phyloP scores from a whole-genome alignment of 2,329 filamentous ascomycete genomes.

The Botrytis fabae region DNA sequence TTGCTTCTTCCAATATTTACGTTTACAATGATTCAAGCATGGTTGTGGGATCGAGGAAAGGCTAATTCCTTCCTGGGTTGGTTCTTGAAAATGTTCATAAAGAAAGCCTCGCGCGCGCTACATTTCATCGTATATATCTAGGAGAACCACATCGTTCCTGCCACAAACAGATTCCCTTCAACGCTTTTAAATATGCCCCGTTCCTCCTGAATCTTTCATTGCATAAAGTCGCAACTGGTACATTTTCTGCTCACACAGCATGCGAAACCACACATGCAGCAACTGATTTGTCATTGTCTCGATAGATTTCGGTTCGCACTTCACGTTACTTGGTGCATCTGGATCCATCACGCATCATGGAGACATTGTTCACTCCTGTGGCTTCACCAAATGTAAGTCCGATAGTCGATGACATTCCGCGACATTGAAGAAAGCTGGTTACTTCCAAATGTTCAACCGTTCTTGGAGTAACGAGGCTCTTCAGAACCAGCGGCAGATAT shows the following conservation, averaged over 20 bases:
- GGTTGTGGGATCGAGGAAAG: neutral
- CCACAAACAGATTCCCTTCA: neutral
- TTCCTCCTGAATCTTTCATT: neutral
- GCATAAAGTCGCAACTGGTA: neutral
- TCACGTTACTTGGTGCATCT: neutral
- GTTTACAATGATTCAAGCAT: neutral
- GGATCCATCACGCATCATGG: neutral
- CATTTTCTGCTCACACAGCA: neutral
- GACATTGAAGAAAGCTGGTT: neutral
- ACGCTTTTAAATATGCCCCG: neutral
- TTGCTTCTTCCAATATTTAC: neutral
- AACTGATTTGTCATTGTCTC: conserved; percentile 7
- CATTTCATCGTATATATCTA: neutral
- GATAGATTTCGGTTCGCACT: neutral
- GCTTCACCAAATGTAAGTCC: conserved; percentile 10
- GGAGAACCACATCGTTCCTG: conserved; percentile 1
- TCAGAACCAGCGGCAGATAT: neutral
- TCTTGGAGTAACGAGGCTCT: neutral
- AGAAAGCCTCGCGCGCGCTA: neutral
- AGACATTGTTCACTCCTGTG: neutral
- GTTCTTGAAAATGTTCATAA: neutral
- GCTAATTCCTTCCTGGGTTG: neutral
- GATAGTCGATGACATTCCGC: neutral
- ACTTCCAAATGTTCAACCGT: neutral
- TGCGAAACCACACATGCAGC: neutral